phyloP scores from a whole-genome alignment of 441 rosid genomes.

The Eruca vesicaria region DNA sequence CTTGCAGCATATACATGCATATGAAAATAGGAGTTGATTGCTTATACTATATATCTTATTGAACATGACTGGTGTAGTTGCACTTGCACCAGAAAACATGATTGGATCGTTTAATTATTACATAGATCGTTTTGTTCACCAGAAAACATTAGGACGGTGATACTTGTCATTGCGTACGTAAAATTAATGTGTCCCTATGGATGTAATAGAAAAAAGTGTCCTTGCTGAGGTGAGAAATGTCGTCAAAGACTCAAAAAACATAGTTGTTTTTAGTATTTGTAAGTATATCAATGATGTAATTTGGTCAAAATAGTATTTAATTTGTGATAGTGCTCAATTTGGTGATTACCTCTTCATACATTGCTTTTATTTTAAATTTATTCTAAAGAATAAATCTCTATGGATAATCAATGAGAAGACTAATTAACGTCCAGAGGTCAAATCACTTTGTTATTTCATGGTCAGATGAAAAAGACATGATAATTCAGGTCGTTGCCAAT shows the following conservation, averaged over 20 bases:
- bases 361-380: not conserved
- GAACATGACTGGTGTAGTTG: not conserved
- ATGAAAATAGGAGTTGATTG: not conserved
- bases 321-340: slow-evolving; percentile 32
- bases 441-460: slow-evolving; percentile 15
- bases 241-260: not conserved
- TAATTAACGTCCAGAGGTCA: slow-evolving; percentile 20
- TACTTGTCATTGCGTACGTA: not conserved
- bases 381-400: not conserved
- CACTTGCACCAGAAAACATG: not conserved
- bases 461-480: not conserved
- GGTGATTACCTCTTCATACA: slow-evolving; percentile 19
- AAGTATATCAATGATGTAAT: slow-evolving; percentile 21
- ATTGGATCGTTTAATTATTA: no score
- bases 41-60: not conserved
- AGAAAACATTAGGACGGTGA: not conserved
- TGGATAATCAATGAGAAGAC: slow-evolving; percentile 25
- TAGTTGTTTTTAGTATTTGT: not conserved
- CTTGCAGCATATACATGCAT: not conserved
- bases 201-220: not conserved
- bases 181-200: not conserved
- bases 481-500: not conserved
- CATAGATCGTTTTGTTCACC: not conserved
- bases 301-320: slow-evolving; percentile 27
- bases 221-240: not conserved